Conservation (phyloP, 2,329 filamentous ascomycete genomes). For the Exophiala spinifera region DNA sequence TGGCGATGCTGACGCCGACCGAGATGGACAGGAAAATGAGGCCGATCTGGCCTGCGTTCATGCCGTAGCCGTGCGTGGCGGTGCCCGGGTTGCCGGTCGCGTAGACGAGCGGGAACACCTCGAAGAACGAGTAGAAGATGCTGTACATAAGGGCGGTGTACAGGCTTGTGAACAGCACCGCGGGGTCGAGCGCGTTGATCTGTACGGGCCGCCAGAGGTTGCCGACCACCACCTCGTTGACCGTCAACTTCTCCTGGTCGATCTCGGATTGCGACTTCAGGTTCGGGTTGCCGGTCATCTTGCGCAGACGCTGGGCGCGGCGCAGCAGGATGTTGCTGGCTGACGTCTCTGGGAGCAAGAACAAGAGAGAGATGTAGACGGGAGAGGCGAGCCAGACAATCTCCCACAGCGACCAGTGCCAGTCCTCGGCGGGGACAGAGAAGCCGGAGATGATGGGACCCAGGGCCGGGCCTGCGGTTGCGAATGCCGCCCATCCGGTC, state of each 20-base stretch:
- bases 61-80: conserved; percentile 53
- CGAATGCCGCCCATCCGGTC: conserved; percentile 55
- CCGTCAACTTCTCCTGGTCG: conserved; percentile 54
- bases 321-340: conserved; percentile 58
- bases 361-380: conserved; percentile 57
- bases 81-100: conserved; percentile 35
- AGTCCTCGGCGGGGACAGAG: conserved; percentile 54
- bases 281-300: conserved; percentile 53
- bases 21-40: conserved; percentile 61
- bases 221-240: conserved; percentile 43
- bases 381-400: conserved; percentile 61
- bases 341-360: conserved; percentile 64
- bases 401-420: conserved; percentile 60
- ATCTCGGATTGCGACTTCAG: conserved; percentile 64
- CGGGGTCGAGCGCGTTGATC: conserved; percentile 60
- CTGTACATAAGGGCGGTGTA: conserved; percentile 59
- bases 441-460: conserved; percentile 62
- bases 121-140: conserved; percentile 56
- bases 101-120: conserved; percentile 65
- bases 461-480: conserved; percentile 48
- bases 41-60: conserved; percentile 57
- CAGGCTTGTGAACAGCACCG: conserved; percentile 59
- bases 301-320: conserved; percentile 60
- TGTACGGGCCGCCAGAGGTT: conserved; percentile 60
- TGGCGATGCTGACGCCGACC: conserved; percentile 54